phyloP scores from a whole-genome alignment of 1,139 yeast species.

The Diutina mesorugosa region DNA sequence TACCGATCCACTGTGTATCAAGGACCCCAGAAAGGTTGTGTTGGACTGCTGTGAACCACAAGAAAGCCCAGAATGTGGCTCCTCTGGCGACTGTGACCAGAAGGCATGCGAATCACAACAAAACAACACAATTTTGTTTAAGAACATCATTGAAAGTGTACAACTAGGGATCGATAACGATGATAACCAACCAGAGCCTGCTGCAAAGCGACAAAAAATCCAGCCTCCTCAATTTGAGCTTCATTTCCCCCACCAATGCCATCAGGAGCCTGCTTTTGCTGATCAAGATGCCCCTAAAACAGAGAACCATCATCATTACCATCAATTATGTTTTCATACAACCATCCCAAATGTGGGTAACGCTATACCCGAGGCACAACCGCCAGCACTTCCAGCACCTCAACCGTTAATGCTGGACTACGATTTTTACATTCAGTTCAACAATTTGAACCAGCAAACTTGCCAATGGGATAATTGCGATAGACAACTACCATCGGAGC shows the following conservation, averaged over 20 bases:
- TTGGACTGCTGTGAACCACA: not conserved
- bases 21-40: not conserved
- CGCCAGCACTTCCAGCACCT: constrained; percentile 4
- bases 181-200: not conserved
- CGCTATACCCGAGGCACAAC: constrained; percentile 4
- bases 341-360: constrained; percentile 18
- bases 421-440: constrained; percentile 30
- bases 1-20: not conserved
- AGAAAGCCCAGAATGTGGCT: not conserved
- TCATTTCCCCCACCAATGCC: constrained; percentile 29
- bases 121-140: constrained; percentile 17
- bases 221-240: constrained; percentile 8
- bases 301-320: constrained; percentile 14
- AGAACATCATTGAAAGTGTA: constrained; percentile 22
- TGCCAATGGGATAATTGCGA: constrained; percentile 1
- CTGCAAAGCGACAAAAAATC: not conserved
- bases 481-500: not conserved
- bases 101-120: constrained; percentile 19
- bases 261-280: constrained; percentile 9
- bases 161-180: constrained; percentile 7
- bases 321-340: constrained; percentile 35
- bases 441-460: constrained; percentile 6
- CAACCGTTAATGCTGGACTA: constrained; percentile 13
- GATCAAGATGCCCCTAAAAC: not conserved
- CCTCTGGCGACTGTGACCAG: not conserved